Conservation (phyloP, 306 rosid species). For the Prunus mongolica region DNA sequence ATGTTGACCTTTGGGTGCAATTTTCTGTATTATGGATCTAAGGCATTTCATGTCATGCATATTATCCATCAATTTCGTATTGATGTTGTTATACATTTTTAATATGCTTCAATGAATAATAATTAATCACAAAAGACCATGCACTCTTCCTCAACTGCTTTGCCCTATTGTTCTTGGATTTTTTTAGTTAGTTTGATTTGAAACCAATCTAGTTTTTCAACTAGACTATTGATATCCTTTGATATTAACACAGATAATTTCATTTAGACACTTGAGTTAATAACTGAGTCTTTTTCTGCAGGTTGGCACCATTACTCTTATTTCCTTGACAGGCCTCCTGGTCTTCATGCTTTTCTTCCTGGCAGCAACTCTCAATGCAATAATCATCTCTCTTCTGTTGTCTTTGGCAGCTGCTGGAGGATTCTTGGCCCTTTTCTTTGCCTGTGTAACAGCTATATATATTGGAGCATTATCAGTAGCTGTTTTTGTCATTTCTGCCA, state of each 20-base stretch:
- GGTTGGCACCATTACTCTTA: conserved; percentile 65
- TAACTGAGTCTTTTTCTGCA: conserved; percentile 29
- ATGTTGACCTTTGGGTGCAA: background rate
- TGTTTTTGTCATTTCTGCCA: conserved; percentile 48
- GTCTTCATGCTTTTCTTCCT: conserved; percentile 80
- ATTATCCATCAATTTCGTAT: no score
- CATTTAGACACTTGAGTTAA: background rate
- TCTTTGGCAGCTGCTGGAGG: conserved; percentile 95
- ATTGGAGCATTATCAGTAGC: conserved; percentile 82
- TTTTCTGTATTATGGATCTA: background rate
- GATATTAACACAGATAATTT: background rate
- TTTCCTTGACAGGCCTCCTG: conserved; percentile 74
- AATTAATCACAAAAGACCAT: background rate
- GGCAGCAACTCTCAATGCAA: conserved; percentile 76
- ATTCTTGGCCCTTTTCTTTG: conserved; percentile 88
- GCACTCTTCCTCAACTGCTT: background rate
- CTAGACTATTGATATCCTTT: background rate
- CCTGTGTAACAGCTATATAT: conserved; percentile 58
- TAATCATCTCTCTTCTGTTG: conserved; percentile 59
- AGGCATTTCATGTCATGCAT: background rate
- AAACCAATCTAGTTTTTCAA: background rate
- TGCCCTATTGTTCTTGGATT: background rate
- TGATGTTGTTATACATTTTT: background rate
- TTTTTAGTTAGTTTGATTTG: background rate
- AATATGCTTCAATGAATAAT: background rate